phyloP scores from a whole-genome alignment of 768 basidiomycete species.

The Clavulina sp. region DNA sequence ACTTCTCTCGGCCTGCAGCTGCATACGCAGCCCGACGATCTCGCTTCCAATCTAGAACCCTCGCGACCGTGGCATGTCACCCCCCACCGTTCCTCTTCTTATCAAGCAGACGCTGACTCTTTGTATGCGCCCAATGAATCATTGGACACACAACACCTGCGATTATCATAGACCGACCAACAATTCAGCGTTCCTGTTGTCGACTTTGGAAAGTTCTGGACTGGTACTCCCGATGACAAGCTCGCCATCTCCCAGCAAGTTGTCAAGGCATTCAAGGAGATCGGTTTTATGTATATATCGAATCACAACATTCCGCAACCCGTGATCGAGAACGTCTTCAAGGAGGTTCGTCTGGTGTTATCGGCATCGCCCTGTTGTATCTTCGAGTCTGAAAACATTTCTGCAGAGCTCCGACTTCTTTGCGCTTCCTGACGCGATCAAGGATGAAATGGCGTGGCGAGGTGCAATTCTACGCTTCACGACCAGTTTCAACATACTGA shows the following conservation, averaged over 20 bases:
- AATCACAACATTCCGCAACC: conserved; percentile 50
- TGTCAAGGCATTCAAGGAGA: conserved; percentile 57
- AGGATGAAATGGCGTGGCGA: conserved; percentile 63
- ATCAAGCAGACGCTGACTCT: no score
- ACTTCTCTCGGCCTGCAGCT: no score
- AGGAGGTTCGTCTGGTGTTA: conserved; percentile 30
- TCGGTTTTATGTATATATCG: conserved; percentile 55
- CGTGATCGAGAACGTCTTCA: conserved; percentile 41
- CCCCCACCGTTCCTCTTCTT: no score
- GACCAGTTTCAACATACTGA: neutral
- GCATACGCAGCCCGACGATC: no score
- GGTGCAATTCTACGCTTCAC: conserved; percentile 6
- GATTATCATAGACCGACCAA: conserved; percentile 20
- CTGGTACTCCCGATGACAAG: conserved; percentile 35
- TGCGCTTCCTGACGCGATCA: conserved; percentile 37
- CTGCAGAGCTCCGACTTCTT: conserved; percentile 65
- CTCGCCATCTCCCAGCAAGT: conserved; percentile 45
- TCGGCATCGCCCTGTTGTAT: neutral
- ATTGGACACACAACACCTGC: no score
- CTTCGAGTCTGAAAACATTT: neutral
- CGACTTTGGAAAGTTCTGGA: conserved; percentile 53
- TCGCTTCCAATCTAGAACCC: no score
- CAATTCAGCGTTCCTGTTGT: conserved; percentile 56
- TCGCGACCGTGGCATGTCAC: no score
- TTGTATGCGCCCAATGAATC: no score